Evolutionary conservation across 2,329 filamentous ascomycete species (phyloP), one percentile per base, ranked within the genome.

Genomic region (Cephalotrichum gorgonifer): DNA sequence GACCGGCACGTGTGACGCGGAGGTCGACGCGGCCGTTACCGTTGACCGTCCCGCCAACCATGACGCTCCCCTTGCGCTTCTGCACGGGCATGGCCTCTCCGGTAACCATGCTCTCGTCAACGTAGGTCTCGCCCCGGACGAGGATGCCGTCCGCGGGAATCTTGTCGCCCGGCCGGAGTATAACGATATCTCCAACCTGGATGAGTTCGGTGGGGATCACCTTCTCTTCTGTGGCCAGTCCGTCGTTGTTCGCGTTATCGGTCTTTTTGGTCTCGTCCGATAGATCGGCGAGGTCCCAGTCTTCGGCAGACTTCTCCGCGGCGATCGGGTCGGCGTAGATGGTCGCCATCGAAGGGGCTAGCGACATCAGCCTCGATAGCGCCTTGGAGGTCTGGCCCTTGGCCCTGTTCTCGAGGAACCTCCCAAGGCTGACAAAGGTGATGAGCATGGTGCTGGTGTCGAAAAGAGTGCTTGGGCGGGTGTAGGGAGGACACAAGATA

Each of bases 401-500:
- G 47, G 93, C 93, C 17, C 83, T 75, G 62, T 97, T 98, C 67
- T 98, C 93, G 17, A 98, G 69, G 69, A 86, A 98, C 31, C 93
- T 83, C 4, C 93, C 88, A 3, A 98, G 70, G 1, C 86, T 89
- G 64, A 96, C 88, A 62, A 98, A 97, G 0, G 89, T 95, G 64
- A 98, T 90, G 47, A 98, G 75, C 93, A 97, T 98, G 22, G 89
- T 95, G 66, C 90, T 96, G 1, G 93, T 98, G 61, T 98, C 93
- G 59, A 98, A 98, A 15, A 96, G 86, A 2, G 89, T 96, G 54
- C 81, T 83, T 1, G 93, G 93, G 44, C 87, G 79, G 2, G 75
- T 78, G 62, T 97, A 88, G 6, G 88, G 86, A 22, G 79, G 71
- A n/a, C 79, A 73, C 14, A 86, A 56, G 20, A 97, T 63, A 0